Evolutionary conservation across 352 stramenopile genomes (phyloP), one percentile per base, ranked within the genome.

Genomic region (Phytophthora pini): DNA sequence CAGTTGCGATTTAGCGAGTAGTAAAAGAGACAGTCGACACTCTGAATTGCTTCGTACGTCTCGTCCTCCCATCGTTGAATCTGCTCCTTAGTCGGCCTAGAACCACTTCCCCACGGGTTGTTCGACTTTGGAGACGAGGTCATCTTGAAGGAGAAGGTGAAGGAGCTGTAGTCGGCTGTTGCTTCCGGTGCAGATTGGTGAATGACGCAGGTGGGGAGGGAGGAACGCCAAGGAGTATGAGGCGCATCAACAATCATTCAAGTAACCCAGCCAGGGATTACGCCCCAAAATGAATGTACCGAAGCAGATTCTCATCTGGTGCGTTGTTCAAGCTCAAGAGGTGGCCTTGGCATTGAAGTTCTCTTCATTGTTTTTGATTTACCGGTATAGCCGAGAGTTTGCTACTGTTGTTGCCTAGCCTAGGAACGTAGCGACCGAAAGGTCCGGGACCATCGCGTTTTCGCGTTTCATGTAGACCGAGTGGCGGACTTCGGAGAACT

Each of bases 371-470:
- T 32, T 32, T 32, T 31, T 31, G 27, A 31, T 31, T 31, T 6
- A 20, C 17, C 17, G 17, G 17, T 20, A 26, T 4, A 4, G 24
- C 2, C 7, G 27, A 32, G 27, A 32, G 5, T 4, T 4, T 8
- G 17, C 17, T 17, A 31, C 5, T 31, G 7, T 11, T 34, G 8
- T 20, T 43, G 38, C 15, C 36, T 68, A 68, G 17, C 50, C 60
- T 34, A 61, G 26, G 46, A 71, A 71, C 1, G 67, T 75, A 20
- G 61, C 67, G 24, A 74, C 56, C n/a, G 67, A 74, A 11, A 75
- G 34, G 29, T 68, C 67, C 2, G 56, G 56, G 5, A 68, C 10
- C 22, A 73, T 60, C 22, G 34, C 20, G 48, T 29, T 46, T 31
- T 9, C 45, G 46, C 44, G 22, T 11, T 50, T 50, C 44, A 50